Evolutionary conservation across 1,284 basidiomycete species (phyloP), one percentile per base, ranked within the genome.

Genomic region (Agaricales sp.): DNA sequence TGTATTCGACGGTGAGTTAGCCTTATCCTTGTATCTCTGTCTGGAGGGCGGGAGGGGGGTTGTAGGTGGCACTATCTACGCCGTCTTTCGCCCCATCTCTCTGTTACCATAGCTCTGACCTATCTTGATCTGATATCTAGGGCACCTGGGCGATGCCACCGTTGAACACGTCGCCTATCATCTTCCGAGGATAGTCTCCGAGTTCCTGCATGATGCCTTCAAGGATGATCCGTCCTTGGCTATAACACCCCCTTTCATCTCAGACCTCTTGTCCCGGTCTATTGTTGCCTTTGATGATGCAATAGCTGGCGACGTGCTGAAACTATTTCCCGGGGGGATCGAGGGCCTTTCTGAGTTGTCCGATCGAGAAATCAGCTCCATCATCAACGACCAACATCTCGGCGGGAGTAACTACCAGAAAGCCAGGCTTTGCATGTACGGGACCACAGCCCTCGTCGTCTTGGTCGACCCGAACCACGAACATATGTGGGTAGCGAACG

Each of bases 401-500:
- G 77, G 74, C 2, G 80, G 80, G 2, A 66, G 62, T 20, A 82
- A 81, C 57, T 80, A 80, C 66, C 66, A 75, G 50, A 82, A 80
- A 59, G 76, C 76, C 13, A 63, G 77, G 45, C 65, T 82, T 39
- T 82, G 80, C 59, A 82, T 87, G 78, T 79, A 82, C 54, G 82
- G 82, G 14, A 84, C 80, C 2, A 87, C 83, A 2, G 81, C 78
- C 3, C 70, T 86, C 39, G 74, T 86, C 30, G 74, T 82, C 2
- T 69, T 86, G 41, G 69, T 83, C 23, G 83, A 86, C 61, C 81
- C 80, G 43, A 67, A 73, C 13, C 73, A 76, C 51, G 65, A 74
- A 57, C 77, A 86, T 53, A 63, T 86, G 12, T 86, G 83, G 81
- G 64, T 85, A 24, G 83, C 82, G 0, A 84, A 83, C 55, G 65